phyloP scores from a whole-genome alignment of 805 yeast species.

The Candida hispaniensis region DNA sequence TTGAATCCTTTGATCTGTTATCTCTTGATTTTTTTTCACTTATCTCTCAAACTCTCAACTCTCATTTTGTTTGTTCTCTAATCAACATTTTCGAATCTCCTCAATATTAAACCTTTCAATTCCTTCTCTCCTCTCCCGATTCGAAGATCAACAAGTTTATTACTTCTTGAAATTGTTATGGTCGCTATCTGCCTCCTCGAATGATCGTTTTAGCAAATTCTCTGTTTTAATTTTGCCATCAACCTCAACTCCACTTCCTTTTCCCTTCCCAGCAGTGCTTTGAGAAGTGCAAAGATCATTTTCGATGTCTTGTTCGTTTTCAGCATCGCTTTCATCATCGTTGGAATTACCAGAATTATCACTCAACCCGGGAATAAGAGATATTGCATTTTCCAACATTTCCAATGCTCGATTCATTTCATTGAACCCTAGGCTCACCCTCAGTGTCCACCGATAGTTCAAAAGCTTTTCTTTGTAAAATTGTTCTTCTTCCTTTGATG shows the following conservation, averaged over 20 bases:
- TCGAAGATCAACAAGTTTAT: neutral
- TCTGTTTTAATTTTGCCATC: neutral
- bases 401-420: constrained; percentile 67
- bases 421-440: constrained; percentile 63
- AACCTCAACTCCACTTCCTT: neutral
- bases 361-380: constrained; percentile 50
- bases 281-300: too few species aligned
- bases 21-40: neutral
- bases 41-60: neutral
- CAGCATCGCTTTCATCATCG: constrained; percentile 3
- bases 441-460: constrained; percentile 66
- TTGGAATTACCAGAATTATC: constrained; percentile 3
- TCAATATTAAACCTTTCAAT: neutral
- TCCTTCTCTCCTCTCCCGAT: neutral
- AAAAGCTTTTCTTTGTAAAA: constrained; percentile 57
- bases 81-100: neutral
- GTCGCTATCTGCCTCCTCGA: constrained; percentile 3
- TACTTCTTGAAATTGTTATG: neutral
- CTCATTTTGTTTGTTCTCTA: neutral
- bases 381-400: constrained; percentile 58
- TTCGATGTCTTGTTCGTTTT: neutral
- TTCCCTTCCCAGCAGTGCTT: neutral
- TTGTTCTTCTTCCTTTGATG: constrained; percentile 46
- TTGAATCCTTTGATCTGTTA: neutral
- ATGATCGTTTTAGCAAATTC: neutral